phyloP scores from a whole-genome alignment of 306 rosid species.

The Glycyrrhiza uralensis region DNA sequence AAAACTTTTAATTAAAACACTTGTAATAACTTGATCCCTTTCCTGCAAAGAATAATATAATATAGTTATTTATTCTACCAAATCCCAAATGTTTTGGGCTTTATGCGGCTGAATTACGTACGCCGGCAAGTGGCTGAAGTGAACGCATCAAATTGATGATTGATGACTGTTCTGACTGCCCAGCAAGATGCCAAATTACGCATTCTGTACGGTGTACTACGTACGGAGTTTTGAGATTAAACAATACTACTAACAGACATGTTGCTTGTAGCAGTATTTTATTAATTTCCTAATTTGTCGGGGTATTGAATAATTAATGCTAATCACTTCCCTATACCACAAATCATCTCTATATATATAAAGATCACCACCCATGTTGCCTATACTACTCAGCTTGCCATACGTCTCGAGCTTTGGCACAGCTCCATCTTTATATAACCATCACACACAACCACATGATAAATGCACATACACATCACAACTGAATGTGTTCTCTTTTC shows the following conservation, averaged over 20 bases:
- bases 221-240: slow-evolving; percentile 20
- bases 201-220: slow-evolving; percentile 27
- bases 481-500: neutral
- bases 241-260: neutral
- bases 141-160: neutral
- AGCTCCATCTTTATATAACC: neutral
- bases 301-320: too few species aligned
- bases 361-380: neutral
- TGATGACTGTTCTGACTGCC: neutral
- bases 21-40: too few species aligned
- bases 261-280: slow-evolving; percentile 17
- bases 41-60: too few species aligned
- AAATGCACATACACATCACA: neutral
- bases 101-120: neutral
- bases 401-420: neutral
- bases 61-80: too few species aligned
- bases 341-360: neutral
- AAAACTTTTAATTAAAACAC: too few species aligned
- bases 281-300: neutral
- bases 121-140: neutral
- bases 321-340: too few species aligned
- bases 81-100: neutral
- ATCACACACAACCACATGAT: neutral
- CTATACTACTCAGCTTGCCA: too few species aligned
- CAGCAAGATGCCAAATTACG: neutral